Evolutionary conservation across 169 alveolate species (phyloP), one percentile per base, ranked within the genome.

Genomic region (Cryptosporidium baileyi): DNA sequence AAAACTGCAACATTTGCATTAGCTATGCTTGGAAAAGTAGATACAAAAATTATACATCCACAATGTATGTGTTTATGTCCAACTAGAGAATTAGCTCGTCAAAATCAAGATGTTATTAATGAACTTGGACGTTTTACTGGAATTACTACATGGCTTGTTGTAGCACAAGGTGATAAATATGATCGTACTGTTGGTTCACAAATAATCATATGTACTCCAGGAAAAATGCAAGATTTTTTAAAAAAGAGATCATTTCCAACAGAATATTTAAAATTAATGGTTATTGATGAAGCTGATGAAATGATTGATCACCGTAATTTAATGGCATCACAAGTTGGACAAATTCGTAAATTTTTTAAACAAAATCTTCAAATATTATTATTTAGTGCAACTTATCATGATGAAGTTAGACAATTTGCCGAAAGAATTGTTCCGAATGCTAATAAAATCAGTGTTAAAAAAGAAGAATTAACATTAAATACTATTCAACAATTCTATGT

Each of bases 271-370:
- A 90, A 79, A 54, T 67, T 94, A 82, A 85, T 95, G 80, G 97
- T 95, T 13, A 82, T 98, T 44, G 99, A 97, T 90, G 99, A 98
- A 90, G 99, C 99, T 36, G 99, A 98, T 89, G 98, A 96, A 89
- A 95, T 97, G 90, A 92, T 95, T 80, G 93, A 93, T 91, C 92
- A 82, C 45, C 90, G 92, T 32, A 92, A 93, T 88, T 90, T 90
- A 82, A 91, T 93, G 95, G 97, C 97, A 88, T 80, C 98, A 82
- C 94, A 94, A 94, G 96, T 98, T 51, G 90, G 92, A 80, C 91
- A 74, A 54, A 91, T 94, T 17, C 80, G 94, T 51, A 88, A 90
- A 60, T 65, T 90, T 67, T 81, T 93, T 61, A 94, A 92, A 26
- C 88, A 89, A 11, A 82, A 67, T 0, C 92, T 95, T 32, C 98